Base-by-base conservation (phyloP, 495 filamentous ascomycete genomes). In the Viridothelium virens region DNA sequence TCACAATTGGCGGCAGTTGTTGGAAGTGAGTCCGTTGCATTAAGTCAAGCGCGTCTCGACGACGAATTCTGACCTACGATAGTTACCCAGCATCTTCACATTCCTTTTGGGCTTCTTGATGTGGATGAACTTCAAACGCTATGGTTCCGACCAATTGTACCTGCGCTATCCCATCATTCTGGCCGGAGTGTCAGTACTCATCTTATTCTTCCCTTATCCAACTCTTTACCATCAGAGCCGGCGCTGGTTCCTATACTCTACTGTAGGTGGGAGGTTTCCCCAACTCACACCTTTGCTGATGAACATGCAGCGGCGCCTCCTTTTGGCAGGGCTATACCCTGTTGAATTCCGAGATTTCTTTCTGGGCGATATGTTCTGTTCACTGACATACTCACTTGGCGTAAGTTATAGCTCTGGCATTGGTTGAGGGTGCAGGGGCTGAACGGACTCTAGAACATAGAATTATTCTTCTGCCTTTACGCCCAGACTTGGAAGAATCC, bases 281-380 rank as follows among this genome's bases (percentile, higher is more conserved):
- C 37, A 31, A 41, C 10, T 41, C n/a, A 31, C 6, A 14, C 37
- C 7, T 34, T 9, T 11, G 7, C 37, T 3, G 7, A 39, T 50
- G 10, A 59, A 3, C 18, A 50, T 50, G 16, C 65, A 96, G 91
- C 95, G 87, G 80, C 88, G 94, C 67, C 78, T 97, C 36, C 77
- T 95, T 59, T 81, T 91, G 31, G 89, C 94, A 18, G 94, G 94
- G 14, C 70, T 94, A 11, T 96, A 92, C 74, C 91, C 89, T 10
- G 94, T 98, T 25, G 94, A 97, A 74, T 98, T 97, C 73, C 85
- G 91, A 66, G 94, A 98, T 74, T 97, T 98, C 78, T 98, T 96
- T 75, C 82, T 97, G 0, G 94, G 94, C 16, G 94, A 98, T 73
- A 97, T 97, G 83, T 96, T 91, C 73, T 97, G 94, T 74, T 97